phyloP scores from a whole-genome alignment of 305 asterid species.

The Plantago coronopus region DNA sequence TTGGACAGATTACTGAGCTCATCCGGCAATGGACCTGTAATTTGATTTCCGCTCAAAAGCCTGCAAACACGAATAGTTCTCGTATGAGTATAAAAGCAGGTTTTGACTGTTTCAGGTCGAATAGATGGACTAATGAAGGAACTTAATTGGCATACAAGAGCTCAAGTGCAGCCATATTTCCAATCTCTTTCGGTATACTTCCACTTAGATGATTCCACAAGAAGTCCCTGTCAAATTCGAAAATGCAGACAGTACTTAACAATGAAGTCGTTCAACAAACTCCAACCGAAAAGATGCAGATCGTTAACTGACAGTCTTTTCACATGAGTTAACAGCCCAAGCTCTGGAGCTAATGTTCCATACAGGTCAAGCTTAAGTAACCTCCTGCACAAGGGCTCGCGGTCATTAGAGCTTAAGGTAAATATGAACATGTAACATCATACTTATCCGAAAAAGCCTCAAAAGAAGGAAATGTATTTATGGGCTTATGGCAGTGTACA shows the following conservation, averaged over 20 bases:
- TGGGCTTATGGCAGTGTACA: not conserved
- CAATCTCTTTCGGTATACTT: slow-evolving; percentile 67
- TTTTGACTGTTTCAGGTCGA: not conserved
- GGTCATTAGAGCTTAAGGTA: too few relatives aligned
- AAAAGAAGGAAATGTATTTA: not conserved
- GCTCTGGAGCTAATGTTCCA: slow-evolving; percentile 60
- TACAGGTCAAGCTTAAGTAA: slow-evolving; percentile 39
- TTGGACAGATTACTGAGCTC: slow-evolving; percentile 62
- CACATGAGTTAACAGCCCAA: slow-evolving; percentile 47
- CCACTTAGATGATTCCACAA: slow-evolving; percentile 63
- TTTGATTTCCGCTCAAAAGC: slow-evolving; percentile 62
- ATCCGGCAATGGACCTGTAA: slow-evolving; percentile 60
- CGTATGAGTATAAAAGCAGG: not conserved
- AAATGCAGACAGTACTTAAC: not conserved
- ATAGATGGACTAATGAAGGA: slow-evolving; percentile 3
- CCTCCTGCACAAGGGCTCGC: slow-evolving; percentile 31
- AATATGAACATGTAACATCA: too few relatives aligned
- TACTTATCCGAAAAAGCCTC: too few relatives aligned
- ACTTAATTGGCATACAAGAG: slow-evolving; percentile 35
- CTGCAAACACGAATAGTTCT: slow-evolving; percentile 32
- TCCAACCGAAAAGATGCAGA: not conserved
- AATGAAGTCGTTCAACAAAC: too few relatives aligned
- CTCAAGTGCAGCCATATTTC: slow-evolving; percentile 43
- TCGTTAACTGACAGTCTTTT: slow-evolving; percentile 41
- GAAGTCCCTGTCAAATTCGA: slow-evolving; percentile 40